Percentiles rank a stretch among this genome's conserved stretches.
Conservation (phyloP, 768 basidiomycete genomes). For the Neoboletus magnificus region DNA sequence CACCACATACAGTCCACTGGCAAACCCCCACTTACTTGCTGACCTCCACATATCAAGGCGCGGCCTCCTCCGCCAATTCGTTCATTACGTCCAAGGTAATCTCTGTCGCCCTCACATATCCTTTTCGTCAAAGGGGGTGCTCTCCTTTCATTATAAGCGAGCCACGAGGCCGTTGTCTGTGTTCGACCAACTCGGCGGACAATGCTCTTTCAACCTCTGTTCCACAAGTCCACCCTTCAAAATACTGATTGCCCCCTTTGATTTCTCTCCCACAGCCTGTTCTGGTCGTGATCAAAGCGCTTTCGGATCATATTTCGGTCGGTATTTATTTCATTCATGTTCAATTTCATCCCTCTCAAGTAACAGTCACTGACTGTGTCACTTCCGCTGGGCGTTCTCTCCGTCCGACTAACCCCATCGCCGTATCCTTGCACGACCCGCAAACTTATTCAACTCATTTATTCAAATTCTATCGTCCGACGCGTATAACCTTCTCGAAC, state of each 20-base stretch:
- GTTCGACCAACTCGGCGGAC: constrained; percentile 21
- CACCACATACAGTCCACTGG: background rate
- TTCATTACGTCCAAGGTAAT: constrained; percentile 58
- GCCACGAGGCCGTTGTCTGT: constrained; percentile 21
- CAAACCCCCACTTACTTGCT: background rate
- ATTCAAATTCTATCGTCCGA: background rate
- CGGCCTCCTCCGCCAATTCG: constrained; percentile 70
- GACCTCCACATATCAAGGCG: constrained; percentile 40
- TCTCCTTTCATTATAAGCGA: constrained; percentile 14
- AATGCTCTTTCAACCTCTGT: constrained; percentile 24
- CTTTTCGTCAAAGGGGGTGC: constrained; percentile 1
- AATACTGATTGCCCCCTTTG: constrained; percentile 19
- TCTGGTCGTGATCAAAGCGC: constrained; percentile 25
- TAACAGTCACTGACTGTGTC: constrained; percentile 14
- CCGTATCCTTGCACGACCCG: constrained; percentile 12
- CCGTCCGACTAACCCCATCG: constrained; percentile 5
- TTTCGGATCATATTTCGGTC: constrained; percentile 21
- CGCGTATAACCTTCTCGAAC: constrained; percentile 14
- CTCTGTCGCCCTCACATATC: constrained; percentile 13
- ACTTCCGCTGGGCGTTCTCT: background rate
- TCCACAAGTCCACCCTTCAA: constrained; percentile 22
- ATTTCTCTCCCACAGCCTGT: constrained; percentile 20
- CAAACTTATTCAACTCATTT: constrained; percentile 5
- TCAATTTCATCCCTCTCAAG: constrained; percentile 12
- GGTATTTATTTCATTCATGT: constrained; percentile 28